Percentiles rank a stretch among this genome's conserved stretches.
Conservation (phyloP, 2,329 filamentous ascomycete genomes). For the Macrophomina pseudophaseolina region DNA sequence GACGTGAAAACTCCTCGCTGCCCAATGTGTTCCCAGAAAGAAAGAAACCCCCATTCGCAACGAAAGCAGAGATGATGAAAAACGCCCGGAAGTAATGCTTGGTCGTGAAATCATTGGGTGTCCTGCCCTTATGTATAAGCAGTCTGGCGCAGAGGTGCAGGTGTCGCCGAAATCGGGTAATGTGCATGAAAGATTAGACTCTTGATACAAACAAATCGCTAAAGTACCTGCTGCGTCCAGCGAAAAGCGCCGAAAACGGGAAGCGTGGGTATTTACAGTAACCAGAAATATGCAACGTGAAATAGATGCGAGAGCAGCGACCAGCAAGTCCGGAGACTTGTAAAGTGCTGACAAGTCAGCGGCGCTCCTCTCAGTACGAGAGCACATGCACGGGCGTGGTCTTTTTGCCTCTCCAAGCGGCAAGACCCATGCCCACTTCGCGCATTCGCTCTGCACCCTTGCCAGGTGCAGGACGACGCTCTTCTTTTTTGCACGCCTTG, state of each 20-base stretch:
- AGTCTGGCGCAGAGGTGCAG: conserved; percentile 6
- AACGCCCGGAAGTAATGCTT: conserved; percentile 19
- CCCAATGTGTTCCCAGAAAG: conserved; percentile 21
- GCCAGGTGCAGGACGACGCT: conserved; percentile 75
- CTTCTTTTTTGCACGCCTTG: conserved; percentile 70
- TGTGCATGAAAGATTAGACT: conserved; percentile 20
- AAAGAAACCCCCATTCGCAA: conserved; percentile 23
- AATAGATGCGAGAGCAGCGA: conserved; percentile 41
- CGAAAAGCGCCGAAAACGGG: conserved; percentile 18
- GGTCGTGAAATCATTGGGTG: conserved; percentile 19
- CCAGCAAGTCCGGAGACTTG: conserved; percentile 42
- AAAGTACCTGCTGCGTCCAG: conserved; percentile 25
- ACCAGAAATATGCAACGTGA: conserved; percentile 22
- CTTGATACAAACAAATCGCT: conserved; percentile 22
- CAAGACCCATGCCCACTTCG: conserved; percentile 86
- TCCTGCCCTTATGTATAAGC: conserved; percentile 11
- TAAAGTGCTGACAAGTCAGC: conserved; percentile 41
- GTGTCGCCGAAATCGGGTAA: conserved; percentile 16
- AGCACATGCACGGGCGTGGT: conserved; percentile 48
- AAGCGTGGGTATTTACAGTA: conserved; percentile 28
- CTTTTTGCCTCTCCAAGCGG: conserved; percentile 72
- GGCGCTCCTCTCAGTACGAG: conserved; percentile 50
- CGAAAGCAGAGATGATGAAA: conserved; percentile 23
- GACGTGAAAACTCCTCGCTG: conserved; percentile 23
- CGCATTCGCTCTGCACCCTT: conserved; percentile 93